These are phyloP conservation scores for Fusarium torreyae DNA, from an alignment of 2,329 filamentous ascomycete genomes.

Conservation along the genomic window DNA sequence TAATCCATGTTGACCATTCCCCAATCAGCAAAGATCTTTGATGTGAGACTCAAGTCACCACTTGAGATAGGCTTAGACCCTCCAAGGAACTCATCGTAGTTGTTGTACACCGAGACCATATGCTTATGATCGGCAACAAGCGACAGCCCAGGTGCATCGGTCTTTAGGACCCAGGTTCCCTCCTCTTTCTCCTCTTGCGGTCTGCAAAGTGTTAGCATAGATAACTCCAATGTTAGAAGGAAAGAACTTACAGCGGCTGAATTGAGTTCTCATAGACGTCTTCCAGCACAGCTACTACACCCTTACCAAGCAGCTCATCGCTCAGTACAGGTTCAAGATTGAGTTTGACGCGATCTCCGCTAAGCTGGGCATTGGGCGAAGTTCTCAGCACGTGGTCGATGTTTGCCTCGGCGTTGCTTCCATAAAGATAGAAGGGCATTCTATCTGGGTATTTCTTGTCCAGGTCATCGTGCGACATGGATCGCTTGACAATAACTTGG, in stretches of 20 bases:
- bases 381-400: constrained; percentile 4
- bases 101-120: not conserved
- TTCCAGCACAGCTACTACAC: not conserved
- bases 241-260: constrained; percentile 10
- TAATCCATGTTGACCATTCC: constrained; percentile 8
- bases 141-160: not conserved
- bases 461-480: not conserved
- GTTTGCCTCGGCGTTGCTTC: not conserved
- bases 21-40: constrained; percentile 7
- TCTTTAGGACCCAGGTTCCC: not conserved
- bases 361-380: not conserved
- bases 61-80: not conserved
- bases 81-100: not conserved
- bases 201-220: not conserved
- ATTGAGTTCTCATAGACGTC: constrained; percentile 3
- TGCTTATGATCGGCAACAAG: not conserved
- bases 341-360: not conserved
- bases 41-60: not conserved
- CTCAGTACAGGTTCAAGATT: not conserved
- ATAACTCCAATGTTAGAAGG: too few relatives aligned
- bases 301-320: not conserved
- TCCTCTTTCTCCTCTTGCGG: not conserved
- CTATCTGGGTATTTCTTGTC: not conserved
- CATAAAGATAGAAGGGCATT: constrained; percentile 8
- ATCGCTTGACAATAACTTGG: not conserved